Base-by-base conservation (phyloP, 31 red algal species). In the Endocladia muricata region DNA sequence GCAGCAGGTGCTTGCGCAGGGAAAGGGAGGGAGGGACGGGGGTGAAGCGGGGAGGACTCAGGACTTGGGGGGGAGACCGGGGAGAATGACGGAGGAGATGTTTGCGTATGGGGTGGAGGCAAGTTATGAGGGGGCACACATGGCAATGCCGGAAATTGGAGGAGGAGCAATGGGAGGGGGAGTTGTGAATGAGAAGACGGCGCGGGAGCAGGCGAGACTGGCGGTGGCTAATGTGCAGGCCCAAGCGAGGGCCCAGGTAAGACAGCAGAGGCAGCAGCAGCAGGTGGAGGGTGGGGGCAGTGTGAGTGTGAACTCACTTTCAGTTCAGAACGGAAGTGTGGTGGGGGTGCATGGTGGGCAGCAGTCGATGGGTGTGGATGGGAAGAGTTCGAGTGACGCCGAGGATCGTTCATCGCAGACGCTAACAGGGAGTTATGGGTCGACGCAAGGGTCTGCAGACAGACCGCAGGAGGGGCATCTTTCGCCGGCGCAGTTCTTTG, bases 161-260 rank as follows among this genome's bases (percentile, higher is more conserved):
- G n/a, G n/a, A n/a, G n/a, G n/a, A n/a, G n/a, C n/a, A n/a, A n/a
- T n/a, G 13, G 54, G 28, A 30, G 33, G 8, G 5, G 33, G 37
- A 5, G 38, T 32, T 4, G 38, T 35, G 23, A 22, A 58, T 35
- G 64, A 82, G 28, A 26, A 21, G 4, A 49, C 21, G 21, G 84
- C 74, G 28, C 61, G 67, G 1, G 65, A 65, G 28, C 52, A 70
- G 11, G 85, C 76, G 8, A 38, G 76, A 17, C 37, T 40, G 17
- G 69, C 76, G 4, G 60, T 89, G 21, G 76, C 85, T 19, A 81
- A 74, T 30, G 85, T 60, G 4, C 67, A 80, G 7, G 85, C 64
- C 34, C 66, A 89, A 25, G 85, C 85, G 25, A 66, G 68, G 15
- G 85, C 85, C 9, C 67, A 89, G 22, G 66, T 89, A 3, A 19